These are phyloP conservation scores for Panicum hallii DNA, from an alignment of 202 grass and related monocot species.

Conservation along the genomic window DNA sequence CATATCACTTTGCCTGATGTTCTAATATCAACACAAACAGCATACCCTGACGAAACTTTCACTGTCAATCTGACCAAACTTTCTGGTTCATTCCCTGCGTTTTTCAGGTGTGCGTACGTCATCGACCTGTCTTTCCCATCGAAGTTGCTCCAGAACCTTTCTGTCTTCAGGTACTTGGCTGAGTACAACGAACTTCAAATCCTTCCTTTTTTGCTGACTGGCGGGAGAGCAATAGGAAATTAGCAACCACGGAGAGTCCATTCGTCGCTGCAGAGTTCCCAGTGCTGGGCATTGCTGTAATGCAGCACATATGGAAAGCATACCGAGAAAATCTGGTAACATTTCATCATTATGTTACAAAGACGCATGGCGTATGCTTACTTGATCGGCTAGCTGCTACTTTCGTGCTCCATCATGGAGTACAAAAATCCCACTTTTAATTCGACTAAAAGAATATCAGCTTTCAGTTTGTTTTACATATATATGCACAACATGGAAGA, in stretches of 20 bases:
- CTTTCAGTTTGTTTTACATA: too few relatives aligned
- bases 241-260: not conserved
- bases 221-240: too few relatives aligned
- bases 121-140: not conserved
- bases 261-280: not conserved
- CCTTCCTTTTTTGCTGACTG: not conserved
- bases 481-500: conserved; percentile 29
- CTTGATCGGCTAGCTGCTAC: not conserved
- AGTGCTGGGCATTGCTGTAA: conserved; percentile 40
- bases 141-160: not conserved
- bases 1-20: not conserved
- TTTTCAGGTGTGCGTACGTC: not conserved
- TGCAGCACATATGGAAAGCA: conserved; percentile 2
- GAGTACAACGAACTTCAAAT: not conserved
- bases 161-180: not conserved
- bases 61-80: not conserved
- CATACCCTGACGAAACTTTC: conserved; percentile 3
- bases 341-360: not conserved
- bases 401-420: not conserved
- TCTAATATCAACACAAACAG: not conserved
- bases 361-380: not conserved
- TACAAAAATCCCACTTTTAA: not conserved
- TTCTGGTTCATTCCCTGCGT: not conserved
- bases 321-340: conserved; percentile 49
- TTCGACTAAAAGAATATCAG: not conserved